phyloP scores from a whole-genome alignment of 2,329 filamentous ascomycete species.

The Conoideocrella luteorostrata region DNA sequence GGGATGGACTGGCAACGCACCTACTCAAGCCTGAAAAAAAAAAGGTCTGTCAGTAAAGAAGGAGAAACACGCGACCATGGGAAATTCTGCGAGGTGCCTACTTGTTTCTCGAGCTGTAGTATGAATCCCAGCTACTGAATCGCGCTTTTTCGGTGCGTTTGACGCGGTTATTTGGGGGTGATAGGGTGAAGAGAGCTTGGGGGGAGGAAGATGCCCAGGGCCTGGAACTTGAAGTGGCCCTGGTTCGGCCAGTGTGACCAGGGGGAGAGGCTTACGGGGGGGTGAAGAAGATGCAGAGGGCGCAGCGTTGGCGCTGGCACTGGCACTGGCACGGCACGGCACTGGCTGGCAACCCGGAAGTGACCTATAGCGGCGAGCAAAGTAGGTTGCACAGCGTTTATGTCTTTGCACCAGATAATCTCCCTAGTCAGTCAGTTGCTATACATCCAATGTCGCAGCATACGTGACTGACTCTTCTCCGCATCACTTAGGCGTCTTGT shows the following conservation, averaged over 20 bases:
- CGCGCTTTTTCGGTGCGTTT: conserved; percentile 22
- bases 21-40: conserved; percentile 21
- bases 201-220: conserved; percentile 15
- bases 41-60: conserved; percentile 13
- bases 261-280: background rate
- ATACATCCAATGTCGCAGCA: too few species aligned
- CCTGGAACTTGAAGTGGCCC: conserved; percentile 17
- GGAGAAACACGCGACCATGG: conserved; percentile 2
- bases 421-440: too few species aligned
- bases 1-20: conserved; percentile 18
- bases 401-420: too few species aligned
- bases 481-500: too few species aligned
- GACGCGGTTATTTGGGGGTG: conserved; percentile 24
- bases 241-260: background rate
- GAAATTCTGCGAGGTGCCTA: conserved; percentile 12
- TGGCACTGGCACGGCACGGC: too few species aligned
- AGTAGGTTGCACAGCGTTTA: too few species aligned
- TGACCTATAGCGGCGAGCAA: too few species aligned
- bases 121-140: conserved; percentile 25
- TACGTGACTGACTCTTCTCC: too few species aligned
- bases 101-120: conserved; percentile 23
- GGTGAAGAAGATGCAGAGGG: too few species aligned
- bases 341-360: too few species aligned
- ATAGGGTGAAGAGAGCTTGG: conserved; percentile 15
- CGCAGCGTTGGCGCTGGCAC: too few species aligned